Conservation (phyloP, 2,329 filamentous ascomycete genomes). For the Paecilomyces sp. region DNA sequence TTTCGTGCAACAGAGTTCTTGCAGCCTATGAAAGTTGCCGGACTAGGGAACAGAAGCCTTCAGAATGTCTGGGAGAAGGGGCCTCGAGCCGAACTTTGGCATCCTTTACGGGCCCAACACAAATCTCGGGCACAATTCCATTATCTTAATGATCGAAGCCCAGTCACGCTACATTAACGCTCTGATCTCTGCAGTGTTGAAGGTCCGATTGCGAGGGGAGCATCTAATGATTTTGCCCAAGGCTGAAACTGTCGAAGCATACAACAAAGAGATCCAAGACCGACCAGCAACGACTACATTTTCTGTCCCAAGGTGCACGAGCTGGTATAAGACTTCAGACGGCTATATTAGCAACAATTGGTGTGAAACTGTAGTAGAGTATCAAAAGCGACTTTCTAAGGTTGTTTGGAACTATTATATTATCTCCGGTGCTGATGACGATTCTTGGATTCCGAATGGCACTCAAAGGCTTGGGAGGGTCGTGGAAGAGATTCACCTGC, state of each 20-base stretch:
- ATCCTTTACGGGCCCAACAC: conserved; percentile 56
- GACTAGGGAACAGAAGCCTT: conserved; percentile 36
- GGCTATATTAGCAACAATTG: conserved; percentile 54
- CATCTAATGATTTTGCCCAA: conserved; percentile 42
- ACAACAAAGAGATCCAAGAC: conserved; percentile 42
- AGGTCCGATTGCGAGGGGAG: conserved; percentile 34
- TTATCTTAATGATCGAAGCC: conserved; percentile 57
- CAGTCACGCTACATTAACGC: conserved; percentile 49
- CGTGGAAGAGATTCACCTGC: no score
- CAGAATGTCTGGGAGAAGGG: conserved; percentile 49
- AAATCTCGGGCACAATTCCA: conserved; percentile 49
- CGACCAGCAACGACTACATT: conserved; percentile 41
- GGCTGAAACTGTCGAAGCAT: conserved; percentile 29
- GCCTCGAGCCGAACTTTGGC: conserved; percentile 48
- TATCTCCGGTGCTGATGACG: no score
- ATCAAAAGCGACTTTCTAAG: conserved; percentile 35
- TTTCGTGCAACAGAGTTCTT: conserved; percentile 55
- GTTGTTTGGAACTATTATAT: no score
- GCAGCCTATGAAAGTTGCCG: conserved; percentile 49
- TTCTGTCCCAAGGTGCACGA: conserved; percentile 47
- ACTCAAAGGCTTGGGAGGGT: no score
- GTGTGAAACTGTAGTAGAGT: conserved; percentile 47
- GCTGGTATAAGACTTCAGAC: conserved; percentile 51
- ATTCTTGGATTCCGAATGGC: no score
- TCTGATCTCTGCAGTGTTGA: conserved; percentile 43